phyloP scores from a whole-genome alignment of 192 early-diverging fungal genomes.

The Umbelopsis sp. region DNA sequence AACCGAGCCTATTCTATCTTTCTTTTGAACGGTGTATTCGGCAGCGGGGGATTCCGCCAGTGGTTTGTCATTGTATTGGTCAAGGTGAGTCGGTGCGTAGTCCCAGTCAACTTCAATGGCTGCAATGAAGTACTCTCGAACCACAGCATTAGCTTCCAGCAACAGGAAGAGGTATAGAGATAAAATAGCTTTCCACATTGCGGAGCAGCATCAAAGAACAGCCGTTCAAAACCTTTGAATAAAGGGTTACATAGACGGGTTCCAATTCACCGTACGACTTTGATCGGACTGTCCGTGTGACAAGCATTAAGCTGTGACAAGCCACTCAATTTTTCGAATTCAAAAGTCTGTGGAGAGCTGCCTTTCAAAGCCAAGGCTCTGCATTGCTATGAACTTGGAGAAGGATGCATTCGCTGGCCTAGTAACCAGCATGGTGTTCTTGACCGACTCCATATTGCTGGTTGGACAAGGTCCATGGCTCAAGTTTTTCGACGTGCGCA shows the following conservation, averaged over 20 bases:
- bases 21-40: conserved; percentile 33
- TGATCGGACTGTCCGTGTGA: not conserved
- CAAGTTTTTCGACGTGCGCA: conserved; percentile 51
- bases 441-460: conserved; percentile 49
- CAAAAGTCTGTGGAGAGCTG: conserved; percentile 6
- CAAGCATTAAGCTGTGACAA: not conserved
- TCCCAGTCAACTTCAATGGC: conserved; percentile 49
- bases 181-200: too few relatives aligned
- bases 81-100: conserved; percentile 44
- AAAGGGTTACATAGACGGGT: not conserved
- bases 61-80: conserved; percentile 39
- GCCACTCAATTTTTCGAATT: not conserved
- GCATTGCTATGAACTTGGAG: conserved; percentile 19
- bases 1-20: conserved; percentile 34
- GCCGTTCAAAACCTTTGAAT: not conserved
- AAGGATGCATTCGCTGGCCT: conserved; percentile 43
- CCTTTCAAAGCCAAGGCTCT: not conserved
- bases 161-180: not conserved
- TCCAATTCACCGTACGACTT: too few relatives aligned
- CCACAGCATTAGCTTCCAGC: not conserved
- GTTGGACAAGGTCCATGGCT: conserved; percentile 60
- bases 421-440: conserved; percentile 54
- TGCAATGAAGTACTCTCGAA: conserved; percentile 45
- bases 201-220: too few relatives aligned
- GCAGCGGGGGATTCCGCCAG: conserved; percentile 26